phyloP scores from a whole-genome alignment of 2,329 filamentous ascomycete genomes.

The Aspergillus fructus region DNA sequence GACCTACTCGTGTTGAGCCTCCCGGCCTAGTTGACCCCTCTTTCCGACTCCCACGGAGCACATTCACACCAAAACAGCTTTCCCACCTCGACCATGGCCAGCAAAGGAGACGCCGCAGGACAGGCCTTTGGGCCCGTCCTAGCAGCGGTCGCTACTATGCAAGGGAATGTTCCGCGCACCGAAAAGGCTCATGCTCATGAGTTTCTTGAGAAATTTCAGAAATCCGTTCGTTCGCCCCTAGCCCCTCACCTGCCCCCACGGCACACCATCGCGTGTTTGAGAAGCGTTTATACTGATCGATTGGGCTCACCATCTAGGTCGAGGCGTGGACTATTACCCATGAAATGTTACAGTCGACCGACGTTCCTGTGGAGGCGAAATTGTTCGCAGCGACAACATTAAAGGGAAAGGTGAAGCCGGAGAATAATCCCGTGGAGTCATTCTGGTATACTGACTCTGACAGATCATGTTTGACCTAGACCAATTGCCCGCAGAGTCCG shows the following conservation, averaged over 20 bases:
- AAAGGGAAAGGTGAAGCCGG: conserved; percentile 81
- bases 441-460: conserved; percentile 24
- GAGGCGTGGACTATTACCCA: conserved; percentile 90
- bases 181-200: conserved; percentile 89
- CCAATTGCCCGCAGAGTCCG: conserved; percentile 75
- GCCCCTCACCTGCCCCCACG: conserved; percentile 17
- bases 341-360: conserved; percentile 74
- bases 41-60: conserved; percentile 17
- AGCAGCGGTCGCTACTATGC: conserved; percentile 87
- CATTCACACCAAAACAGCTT: conserved; percentile 26
- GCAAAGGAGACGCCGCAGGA: conserved; percentile 60
- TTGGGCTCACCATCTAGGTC: conserved; percentile 53
- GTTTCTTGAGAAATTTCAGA: conserved; percentile 93
- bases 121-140: conserved; percentile 82
- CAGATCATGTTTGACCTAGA: conserved; percentile 96
- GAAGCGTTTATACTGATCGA: conserved; percentile 2
- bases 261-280: background rate
- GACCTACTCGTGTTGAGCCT: conserved; percentile 24
- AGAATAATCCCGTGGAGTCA: conserved; percentile 5
- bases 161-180: conserved; percentile 72
- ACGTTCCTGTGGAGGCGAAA: conserved; percentile 78
- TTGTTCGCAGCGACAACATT: conserved; percentile 95
- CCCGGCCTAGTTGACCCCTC: conserved; percentile 26
- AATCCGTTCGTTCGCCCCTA: conserved; percentile 69
- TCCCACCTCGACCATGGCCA: conserved; percentile 59